Conservation (phyloP, 176 grass and related monocot genomes). For the Carex kokanica region DNA sequence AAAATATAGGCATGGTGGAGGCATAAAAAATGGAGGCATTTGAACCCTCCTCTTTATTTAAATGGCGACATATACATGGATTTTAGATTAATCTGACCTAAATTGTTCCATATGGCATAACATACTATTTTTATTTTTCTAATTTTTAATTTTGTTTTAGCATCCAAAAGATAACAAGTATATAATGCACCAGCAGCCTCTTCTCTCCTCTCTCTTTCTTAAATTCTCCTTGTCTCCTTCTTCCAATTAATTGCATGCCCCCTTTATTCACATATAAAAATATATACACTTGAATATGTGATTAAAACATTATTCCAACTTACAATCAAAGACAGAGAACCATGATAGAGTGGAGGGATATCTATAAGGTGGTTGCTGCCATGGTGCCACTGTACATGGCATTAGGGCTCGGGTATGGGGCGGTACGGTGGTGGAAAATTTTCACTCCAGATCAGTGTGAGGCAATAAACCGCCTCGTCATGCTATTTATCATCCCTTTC, state of each 20-base stretch:
- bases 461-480: conserved; percentile 65
- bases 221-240: conserved; percentile 21
- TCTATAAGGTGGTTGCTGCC: conserved; percentile 76
- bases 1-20: too few relatives aligned
- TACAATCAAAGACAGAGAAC: background rate
- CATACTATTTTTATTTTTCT: background rate
- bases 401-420: conserved; percentile 65
- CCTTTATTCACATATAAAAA: conserved; percentile 16
- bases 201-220: background rate
- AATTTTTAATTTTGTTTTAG: background rate
- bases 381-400: conserved; percentile 91
- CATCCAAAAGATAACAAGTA: conserved; percentile 8
- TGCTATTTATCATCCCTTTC: conserved; percentile 75
- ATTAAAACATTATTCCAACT: background rate
- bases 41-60: too few relatives aligned
- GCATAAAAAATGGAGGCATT: too few relatives aligned
- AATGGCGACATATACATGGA: background rate
- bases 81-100: background rate
- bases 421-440: conserved; percentile 78
- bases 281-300: background rate
- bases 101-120: background rate
- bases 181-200: conserved; percentile 5
- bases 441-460: conserved; percentile 79
- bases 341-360: conserved; percentile 77
- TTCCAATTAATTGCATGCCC: too few relatives aligned